Base-by-base conservation (phyloP, 164 flowering plant genomes). In the Sextonia rubra region DNA sequence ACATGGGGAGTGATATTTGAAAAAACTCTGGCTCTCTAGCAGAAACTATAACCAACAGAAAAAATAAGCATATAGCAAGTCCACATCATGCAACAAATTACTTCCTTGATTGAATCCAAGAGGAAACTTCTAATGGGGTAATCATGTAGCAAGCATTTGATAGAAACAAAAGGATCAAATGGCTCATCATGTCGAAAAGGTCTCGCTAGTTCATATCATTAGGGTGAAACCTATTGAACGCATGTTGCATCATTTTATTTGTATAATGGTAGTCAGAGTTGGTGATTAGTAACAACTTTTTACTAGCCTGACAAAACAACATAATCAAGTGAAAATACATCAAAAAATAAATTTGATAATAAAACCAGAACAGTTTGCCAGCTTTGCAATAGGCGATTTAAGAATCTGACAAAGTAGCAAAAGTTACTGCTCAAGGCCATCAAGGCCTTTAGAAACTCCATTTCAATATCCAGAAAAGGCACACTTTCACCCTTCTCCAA, bases 11-110 rank as follows among this genome's bases (percentile, higher is more conserved):
- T 55, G 99, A 83, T 92, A 88, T 91, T 80, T 92, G 97, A 74
- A 94, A 94, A 82, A 94, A 94, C 75, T 94, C 99, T 47, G 99
- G 99, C 84, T 94, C 92, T 77, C 97, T 91, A 60, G 99, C 93
- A 29, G 99, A 92, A 47, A 90, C 93, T 71, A 94, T 94, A 52
- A 93, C 97, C 98, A 91, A 75, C 15, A 79, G 14, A 77, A 69
- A 66, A 73, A 47, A n/a, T n/a, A 49, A 22, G 37, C 17, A 68
- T 56, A 49, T 25, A 32, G 27, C 0, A 12, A 64, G 44, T 2
- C 44, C 25, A 61, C 2, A 61, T 25, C 24, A 25, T 25, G 27
- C 64, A 23, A 23, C 64, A 11, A 61, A 11, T 22, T 61, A 25
- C 25, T 23, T 61, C n/a, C 44, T 9, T 52, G 44, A 20, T n/a